Conservation (phyloP, 306 rosid species). For the Casuarina equisetifolia region DNA sequence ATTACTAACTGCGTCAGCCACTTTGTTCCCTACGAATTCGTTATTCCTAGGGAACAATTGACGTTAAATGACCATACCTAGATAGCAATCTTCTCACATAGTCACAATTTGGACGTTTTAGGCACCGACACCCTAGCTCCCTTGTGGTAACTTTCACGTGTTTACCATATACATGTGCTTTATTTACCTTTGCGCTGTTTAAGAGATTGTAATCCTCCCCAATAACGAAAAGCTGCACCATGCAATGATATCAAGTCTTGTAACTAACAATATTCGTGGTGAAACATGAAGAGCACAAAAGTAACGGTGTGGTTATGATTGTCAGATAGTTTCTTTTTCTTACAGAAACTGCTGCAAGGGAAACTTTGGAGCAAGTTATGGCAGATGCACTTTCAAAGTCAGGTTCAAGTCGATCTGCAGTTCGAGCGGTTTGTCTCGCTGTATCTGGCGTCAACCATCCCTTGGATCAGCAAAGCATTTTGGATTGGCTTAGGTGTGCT, state of each 20-base stretch:
- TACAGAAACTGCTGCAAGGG: slow-evolving; percentile 84
- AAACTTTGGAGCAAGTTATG: slow-evolving; percentile 87
- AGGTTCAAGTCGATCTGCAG: slow-evolving; percentile 70
- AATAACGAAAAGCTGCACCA: background rate
- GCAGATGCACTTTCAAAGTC: slow-evolving; percentile 79
- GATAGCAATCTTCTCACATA: background rate
- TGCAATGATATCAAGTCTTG: background rate
- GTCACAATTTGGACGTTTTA: background rate
- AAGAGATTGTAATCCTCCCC: background rate
- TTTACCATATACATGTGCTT: background rate
- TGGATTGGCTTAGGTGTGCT: slow-evolving; percentile 75
- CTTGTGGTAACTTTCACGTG: background rate
- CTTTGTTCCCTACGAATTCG: too few relatives aligned
- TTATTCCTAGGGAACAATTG: too few relatives aligned
- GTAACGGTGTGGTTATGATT: background rate
- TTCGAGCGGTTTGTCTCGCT: slow-evolving; percentile 87
- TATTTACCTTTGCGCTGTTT: background rate
- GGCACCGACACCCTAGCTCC: background rate
- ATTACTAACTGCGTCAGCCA: too few relatives aligned
- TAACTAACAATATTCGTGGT: background rate
- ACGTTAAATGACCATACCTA: background rate
- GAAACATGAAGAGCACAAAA: background rate
- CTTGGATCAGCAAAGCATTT: slow-evolving; percentile 73
- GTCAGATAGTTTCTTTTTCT: slow-evolving; percentile 19
- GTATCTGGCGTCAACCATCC: slow-evolving; percentile 92